Base-by-base conservation (phyloP, 768 basidiomycete genomes). In the Jaapia argillacea region DNA sequence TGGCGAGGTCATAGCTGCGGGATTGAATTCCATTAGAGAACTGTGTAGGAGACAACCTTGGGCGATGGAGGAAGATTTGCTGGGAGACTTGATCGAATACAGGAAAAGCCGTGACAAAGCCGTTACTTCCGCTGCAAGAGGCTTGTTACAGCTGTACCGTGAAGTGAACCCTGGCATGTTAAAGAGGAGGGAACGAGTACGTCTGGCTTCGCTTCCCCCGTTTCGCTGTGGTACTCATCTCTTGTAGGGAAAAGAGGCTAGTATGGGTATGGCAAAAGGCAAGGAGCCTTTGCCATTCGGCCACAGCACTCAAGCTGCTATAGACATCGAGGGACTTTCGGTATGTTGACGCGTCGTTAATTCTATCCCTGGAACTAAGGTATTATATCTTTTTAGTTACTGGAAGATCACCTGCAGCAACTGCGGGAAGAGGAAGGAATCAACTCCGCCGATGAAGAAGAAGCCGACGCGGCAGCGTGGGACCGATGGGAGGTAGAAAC, bases 101-200 rank as follows among this genome's bases (percentile, higher is more conserved):
- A 72, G 82, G 57, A 98, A 96, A 68, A 93, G 90, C 54, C 78
- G 82, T 53, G 96, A 97, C 62, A 98, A 97, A 67, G 75, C 84
- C 1, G 91, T 96, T 35, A 81, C 84, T 5, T 78, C 87, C n/a
- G 91, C 87, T 36, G 82, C 89, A 2, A 71, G 96, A 22, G 87
- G 91, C 12, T 58, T 99, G 38, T 63, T 98, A 41, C 87, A 85
- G 57, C 67, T 98, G 13, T 99, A 87, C 66, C 72, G 96, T n/a
- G 93, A 98, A 54, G 86, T 94, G 46, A 96, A 97, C 59, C 96
- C 96, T 1, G 81, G 78, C 5, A 75, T 98, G 75, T 69, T 99
- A 53, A 94, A 90, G 62, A 71, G 79, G 49, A 70, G 89, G 45
- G 94, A 98, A 57, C 66, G 92, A 52, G 87, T 88, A 49, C 41